Conservation (phyloP, 805 yeast species). For the Spathaspora passalidarum region DNA sequence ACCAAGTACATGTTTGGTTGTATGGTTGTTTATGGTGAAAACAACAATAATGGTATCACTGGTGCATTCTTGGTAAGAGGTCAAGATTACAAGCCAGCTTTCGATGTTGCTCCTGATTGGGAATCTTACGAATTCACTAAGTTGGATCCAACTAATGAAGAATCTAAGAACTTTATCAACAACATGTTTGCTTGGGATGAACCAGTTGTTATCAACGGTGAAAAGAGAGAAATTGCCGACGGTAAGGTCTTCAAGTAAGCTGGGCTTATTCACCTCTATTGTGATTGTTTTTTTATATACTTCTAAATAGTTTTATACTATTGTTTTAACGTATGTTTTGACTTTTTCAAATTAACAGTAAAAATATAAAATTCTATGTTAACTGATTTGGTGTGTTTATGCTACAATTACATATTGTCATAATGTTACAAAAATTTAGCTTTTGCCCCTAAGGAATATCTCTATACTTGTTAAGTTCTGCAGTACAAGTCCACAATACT, state of each 20-base stretch:
- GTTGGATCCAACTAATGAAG: constrained; percentile 76
- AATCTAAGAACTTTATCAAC: constrained; percentile 74
- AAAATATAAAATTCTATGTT: no score
- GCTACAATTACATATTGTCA: no score
- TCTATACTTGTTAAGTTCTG: no score
- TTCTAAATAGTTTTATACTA: neutral
- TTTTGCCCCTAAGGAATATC: no score
- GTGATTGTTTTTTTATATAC: neutral
- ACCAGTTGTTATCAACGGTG: constrained; percentile 81
- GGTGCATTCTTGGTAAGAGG: constrained; percentile 97
- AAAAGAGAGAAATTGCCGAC: constrained; percentile 83
- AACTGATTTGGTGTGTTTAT: no score
- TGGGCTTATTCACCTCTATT: neutral
- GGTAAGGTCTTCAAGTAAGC: constrained; percentile 94
- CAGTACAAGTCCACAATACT: no score
- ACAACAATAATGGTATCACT: constrained; percentile 95
- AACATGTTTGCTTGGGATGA: constrained; percentile 99
- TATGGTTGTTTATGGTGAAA: constrained; percentile 95
- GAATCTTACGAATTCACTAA: constrained; percentile 85
- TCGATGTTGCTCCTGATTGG: constrained; percentile 99
- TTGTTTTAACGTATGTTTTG: neutral
- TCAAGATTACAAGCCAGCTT: constrained; percentile 85
- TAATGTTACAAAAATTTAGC: no score
- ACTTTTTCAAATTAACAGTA: neutral
- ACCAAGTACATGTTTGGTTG: constrained; percentile 92